Base-by-base conservation (phyloP, 495 filamentous ascomycete genomes). In the Penicillium argentinense region DNA sequence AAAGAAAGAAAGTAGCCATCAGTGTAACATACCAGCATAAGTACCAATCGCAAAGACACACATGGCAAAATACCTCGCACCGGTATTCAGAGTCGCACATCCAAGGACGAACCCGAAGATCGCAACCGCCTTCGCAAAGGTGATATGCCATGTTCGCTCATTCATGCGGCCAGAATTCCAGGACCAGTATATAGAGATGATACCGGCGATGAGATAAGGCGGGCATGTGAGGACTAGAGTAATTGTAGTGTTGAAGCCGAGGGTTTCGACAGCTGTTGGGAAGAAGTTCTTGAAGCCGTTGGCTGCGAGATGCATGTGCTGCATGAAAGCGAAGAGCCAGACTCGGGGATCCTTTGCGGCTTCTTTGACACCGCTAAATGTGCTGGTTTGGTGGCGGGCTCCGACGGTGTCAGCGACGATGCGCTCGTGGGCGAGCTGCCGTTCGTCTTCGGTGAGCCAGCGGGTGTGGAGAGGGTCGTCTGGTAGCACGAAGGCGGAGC, bases 401-500 rank as follows among this genome's bases (percentile, higher is more conserved):
- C 14, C 16, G 13, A 34, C 16, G 16, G 14, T 34, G 16, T 34
- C 32, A 17, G 13, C 32, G 1, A 17, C 14, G 13, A 34, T 17
- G 16, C 32, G 32, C 16, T 17, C 42, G 34, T 54, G 47, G 2
- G 50, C 50, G 30, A 54, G 47, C n/a, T 51, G 18, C 6, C 51
- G 47, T 24, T 59, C 47, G 6, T 47, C 49, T 1, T 30, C 23
- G 1, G 36, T 53, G 9, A 59, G 37, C 56, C 56, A 53, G 9
- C 38, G 45, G 5, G 52, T 55, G 19, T 44, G 22, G 2, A 33
- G 41, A 7, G 73, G 74, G 45, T 92, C 91, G 39, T 81, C 77
- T 1, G 89, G 87, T 17, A 95, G 78, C 7, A 82, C 59, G 62
- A 91, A 92, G 70, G 82, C 82, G 62, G 88, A 84, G 9, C 75